phyloP scores from a whole-genome alignment of 805 yeast species.

The Candida schatavii region DNA sequence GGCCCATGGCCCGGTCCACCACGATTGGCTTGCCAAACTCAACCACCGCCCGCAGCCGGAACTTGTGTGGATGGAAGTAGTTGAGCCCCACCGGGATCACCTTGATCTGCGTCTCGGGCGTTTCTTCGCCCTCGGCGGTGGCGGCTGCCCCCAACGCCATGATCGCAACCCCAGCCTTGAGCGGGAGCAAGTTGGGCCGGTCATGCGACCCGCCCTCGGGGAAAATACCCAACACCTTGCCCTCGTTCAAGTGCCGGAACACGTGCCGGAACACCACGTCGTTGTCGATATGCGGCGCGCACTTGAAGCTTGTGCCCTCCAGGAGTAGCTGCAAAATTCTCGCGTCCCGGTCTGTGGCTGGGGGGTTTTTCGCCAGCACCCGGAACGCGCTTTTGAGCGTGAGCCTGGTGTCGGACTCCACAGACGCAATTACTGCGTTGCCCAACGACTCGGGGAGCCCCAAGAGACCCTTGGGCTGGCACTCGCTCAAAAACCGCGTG shows the following conservation, averaged over 20 bases:
- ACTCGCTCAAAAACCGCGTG: conserved; percentile 32
- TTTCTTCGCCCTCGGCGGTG: conserved; percentile 19
- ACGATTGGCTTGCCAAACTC: conserved; percentile 43
- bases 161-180: conserved; percentile 45
- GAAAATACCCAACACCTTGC: conserved; percentile 37
- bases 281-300: conserved; percentile 41
- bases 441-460: conserved; percentile 38
- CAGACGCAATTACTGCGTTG: conserved; percentile 26
- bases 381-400: conserved; percentile 23
- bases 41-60: conserved; percentile 39
- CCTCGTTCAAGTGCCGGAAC: conserved; percentile 33
- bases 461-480: conserved; percentile 32
- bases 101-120: conserved; percentile 24
- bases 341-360: conserved; percentile 10
- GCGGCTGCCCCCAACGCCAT: conserved; percentile 44
- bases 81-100: conserved; percentile 42
- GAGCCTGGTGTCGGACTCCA: conserved; percentile 30
- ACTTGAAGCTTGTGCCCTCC: conserved; percentile 30
- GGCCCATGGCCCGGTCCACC: conserved; percentile 27
- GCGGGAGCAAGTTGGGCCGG: conserved; percentile 38
- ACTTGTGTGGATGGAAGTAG: conserved; percentile 41
- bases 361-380: not conserved
- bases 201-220: conserved; percentile 48
- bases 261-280: conserved; percentile 33
- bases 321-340: conserved; percentile 14